Evolutionary conservation across 2,329 filamentous ascomycete species (phyloP).

Genomic region (Venturia asperata): DNA sequence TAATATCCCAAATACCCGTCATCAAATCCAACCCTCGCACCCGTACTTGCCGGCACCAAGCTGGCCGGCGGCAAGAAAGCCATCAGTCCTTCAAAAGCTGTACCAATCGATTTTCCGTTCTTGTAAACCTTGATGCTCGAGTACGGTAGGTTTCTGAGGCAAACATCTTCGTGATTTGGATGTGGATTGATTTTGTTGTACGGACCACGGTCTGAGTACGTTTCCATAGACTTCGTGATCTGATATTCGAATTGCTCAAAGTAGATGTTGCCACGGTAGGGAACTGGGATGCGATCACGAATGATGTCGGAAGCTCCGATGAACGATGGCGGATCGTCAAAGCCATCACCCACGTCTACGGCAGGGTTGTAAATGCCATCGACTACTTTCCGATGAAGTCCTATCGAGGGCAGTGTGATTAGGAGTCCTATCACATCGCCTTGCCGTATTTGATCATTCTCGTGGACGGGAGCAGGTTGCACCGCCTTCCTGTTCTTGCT

Average conservation of each 20-base stretch:
- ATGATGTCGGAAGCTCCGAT: slow-evolving; percentile 61
- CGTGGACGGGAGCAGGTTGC: slow-evolving; percentile 35
- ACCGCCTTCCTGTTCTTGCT: slow-evolving; percentile 29
- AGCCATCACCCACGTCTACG: slow-evolving; percentile 58
- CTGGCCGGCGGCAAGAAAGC: slow-evolving; percentile 89
- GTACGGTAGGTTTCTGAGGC: slow-evolving; percentile 78
- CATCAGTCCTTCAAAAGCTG: slow-evolving; percentile 78
- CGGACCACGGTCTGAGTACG: slow-evolving; percentile 43
- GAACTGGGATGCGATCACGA: slow-evolving; percentile 88
- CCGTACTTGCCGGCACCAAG: slow-evolving; percentile 50
- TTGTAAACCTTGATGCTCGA: slow-evolving; percentile 87
- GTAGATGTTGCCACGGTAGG: slow-evolving; percentile 88
- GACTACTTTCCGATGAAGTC: slow-evolving; percentile 80
- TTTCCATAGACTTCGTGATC: slow-evolving; percentile 78
- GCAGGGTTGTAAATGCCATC: slow-evolving; percentile 81
- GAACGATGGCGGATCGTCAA: slow-evolving; percentile 39
- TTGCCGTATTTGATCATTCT: slow-evolving; percentile 73
- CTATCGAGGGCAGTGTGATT: slow-evolving; percentile 79
- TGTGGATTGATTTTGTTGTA: slow-evolving; percentile 64
- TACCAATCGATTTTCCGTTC: slow-evolving; percentile 80
- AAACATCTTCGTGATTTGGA: slow-evolving; percentile 63
- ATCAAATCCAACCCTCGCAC: slow-evolving; percentile 78
- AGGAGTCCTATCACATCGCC: slow-evolving; percentile 93
- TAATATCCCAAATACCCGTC: slow-evolving; percentile 96
- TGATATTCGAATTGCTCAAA: slow-evolving; percentile 92